Conservation (phyloP, 352 stramenopile genomes). For the Pythium aristosporum region DNA sequence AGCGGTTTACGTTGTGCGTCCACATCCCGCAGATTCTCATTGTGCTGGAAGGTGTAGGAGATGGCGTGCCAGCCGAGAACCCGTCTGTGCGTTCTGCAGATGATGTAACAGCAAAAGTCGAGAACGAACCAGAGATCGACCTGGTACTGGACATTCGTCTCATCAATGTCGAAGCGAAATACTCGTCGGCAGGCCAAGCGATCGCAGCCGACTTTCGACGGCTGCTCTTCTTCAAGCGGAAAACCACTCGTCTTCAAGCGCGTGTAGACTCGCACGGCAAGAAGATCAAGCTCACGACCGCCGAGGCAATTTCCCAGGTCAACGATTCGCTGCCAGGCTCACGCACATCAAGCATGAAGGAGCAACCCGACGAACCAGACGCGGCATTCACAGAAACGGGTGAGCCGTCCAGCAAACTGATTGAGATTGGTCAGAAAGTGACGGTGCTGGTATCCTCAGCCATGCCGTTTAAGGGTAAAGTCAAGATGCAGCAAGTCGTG, state of each 20-base stretch:
- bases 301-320: slow-evolving; percentile 36
- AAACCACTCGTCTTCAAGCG: slow-evolving; percentile 7
- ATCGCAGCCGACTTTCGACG: slow-evolving; percentile 44
- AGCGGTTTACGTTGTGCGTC: slow-evolving; percentile 55
- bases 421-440: slow-evolving; percentile 58
- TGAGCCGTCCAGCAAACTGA: slow-evolving; percentile 43
- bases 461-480: slow-evolving; percentile 49
- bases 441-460: slow-evolving; percentile 52
- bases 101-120: not conserved
- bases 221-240: slow-evolving; percentile 46
- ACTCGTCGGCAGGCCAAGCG: slow-evolving; percentile 55
- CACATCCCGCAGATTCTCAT: slow-evolving; percentile 68
- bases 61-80: slow-evolving; percentile 1
- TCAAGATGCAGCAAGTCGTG: slow-evolving; percentile 48
- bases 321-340: slow-evolving; percentile 31
- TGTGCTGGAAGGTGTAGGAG: slow-evolving; percentile 51
- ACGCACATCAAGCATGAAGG: slow-evolving; percentile 20
- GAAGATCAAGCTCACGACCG: slow-evolving; percentile 33
- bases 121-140: slow-evolving; percentile 36
- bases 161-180: slow-evolving; percentile 63
- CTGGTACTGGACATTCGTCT: slow-evolving; percentile 61
- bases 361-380: slow-evolving; percentile 33
- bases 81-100: too few species aligned
- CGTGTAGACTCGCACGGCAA: slow-evolving; percentile 23
- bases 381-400: slow-evolving; percentile 41